These are phyloP conservation scores for Pleurotus sapidus DNA, from an alignment of 768 basidiomycete genomes.

Conservation along the genomic window DNA sequence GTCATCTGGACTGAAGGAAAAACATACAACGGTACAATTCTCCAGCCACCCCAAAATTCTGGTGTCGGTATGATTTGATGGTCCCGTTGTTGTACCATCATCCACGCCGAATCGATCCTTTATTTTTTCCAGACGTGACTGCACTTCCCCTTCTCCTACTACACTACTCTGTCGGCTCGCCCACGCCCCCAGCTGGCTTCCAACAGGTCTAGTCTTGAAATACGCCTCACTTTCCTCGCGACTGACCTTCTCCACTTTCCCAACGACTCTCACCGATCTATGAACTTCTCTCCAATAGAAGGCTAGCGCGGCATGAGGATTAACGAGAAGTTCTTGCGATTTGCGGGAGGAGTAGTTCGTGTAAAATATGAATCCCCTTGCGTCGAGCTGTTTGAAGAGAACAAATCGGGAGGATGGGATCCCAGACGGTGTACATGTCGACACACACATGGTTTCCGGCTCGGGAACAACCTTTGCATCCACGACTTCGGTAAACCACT, in stretches of 20 bases:
- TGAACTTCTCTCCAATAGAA: slow-evolving; percentile 92
- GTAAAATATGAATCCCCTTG: slow-evolving; percentile 90
- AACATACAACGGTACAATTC: slow-evolving; percentile 84
- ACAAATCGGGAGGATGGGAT: slow-evolving; percentile 89
- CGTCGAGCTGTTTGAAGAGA: slow-evolving; percentile 88
- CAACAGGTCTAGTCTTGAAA: slow-evolving; percentile 77
- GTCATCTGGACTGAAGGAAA: background rate
- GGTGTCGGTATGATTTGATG: slow-evolving; percentile 69
- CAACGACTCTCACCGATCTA: slow-evolving; percentile 80
- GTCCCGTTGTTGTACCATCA: slow-evolving; percentile 25
- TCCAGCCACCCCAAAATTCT: slow-evolving; percentile 96
- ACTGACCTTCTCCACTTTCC: slow-evolving; percentile 76
- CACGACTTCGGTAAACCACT: slow-evolving; percentile 77
- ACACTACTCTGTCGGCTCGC: slow-evolving; percentile 86
- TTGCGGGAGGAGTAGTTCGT: slow-evolving; percentile 97
- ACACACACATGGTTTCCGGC: slow-evolving; percentile 88
- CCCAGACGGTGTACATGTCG: slow-evolving; percentile 66
- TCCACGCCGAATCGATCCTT: slow-evolving; percentile 53
- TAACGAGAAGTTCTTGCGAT: slow-evolving; percentile 72
- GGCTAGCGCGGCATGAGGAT: slow-evolving; percentile 78
- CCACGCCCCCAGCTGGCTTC: slow-evolving; percentile 89
- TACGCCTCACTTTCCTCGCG: slow-evolving; percentile 78
- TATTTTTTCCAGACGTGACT: slow-evolving; percentile 54
- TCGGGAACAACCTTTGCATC: slow-evolving; percentile 59
- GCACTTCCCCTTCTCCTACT: slow-evolving; percentile 71